Base-by-base conservation (phyloP, 371 early-diverging fungal species). In the Haplosporangium sp. region DNA sequence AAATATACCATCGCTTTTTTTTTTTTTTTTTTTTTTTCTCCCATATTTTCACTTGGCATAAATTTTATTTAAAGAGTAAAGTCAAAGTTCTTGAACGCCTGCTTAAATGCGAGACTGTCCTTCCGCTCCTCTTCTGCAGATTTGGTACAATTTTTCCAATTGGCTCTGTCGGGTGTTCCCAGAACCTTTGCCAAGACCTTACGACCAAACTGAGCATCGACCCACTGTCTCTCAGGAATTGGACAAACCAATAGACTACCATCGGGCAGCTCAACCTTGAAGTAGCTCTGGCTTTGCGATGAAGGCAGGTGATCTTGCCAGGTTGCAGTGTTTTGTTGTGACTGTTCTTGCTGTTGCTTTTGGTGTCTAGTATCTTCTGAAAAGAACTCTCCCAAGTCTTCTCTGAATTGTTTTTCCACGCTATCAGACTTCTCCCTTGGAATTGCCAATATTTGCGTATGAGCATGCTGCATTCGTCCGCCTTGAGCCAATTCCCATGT, bases 131-230 rank as follows among this genome's bases (percentile, higher is more conserved):
- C 90, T 40, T 91, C 89, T 35, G 85, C 82, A 15, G 82, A 61
- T 63, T 90, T 76, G 27, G 83, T 69, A 69, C 94, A 94, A 7
- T 83, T 81, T 74, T 91, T 92, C 96, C 96, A 96, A 65, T 92
- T 88, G 42, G 85, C 89, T 50, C 93, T 84, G 17, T 92, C 89
- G 17, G 92, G 90, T 2, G 61, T 74, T 0, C 87, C 92, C 35
- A 95, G 67, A 3, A 89, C 84, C 27, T 86, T 83, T 3, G 94
- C 90, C 34, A 93, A 69, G 2, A 92, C 87, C 38, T 83, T 74
- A 76, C 95, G 82, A 79, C 93, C 93, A 78, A 93, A 92, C 74
- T 93, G 92, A 39, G 91, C 67, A 76, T 94, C 91, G 67, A 94
- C 88, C 50, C 84, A 76, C 72, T 73, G 88, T 19, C 75, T 69